Evolutionary conservation across 768 basidiomycete genomes (phyloP).

Genomic region (Tulasnella sp.): DNA sequence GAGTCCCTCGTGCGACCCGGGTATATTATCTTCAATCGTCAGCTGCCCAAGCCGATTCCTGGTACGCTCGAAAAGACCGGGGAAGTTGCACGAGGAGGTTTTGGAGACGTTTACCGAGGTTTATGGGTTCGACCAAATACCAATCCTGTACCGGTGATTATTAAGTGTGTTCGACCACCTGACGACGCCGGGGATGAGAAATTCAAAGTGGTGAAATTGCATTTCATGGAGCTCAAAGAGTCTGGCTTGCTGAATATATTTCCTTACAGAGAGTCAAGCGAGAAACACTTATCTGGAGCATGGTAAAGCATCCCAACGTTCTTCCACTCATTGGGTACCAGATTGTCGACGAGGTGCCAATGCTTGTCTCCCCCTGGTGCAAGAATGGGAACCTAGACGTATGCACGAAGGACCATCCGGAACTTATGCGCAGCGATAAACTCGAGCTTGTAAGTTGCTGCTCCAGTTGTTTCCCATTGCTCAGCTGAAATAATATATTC

Average conservation of each 20-base stretch:
- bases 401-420: not conserved
- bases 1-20: not conserved
- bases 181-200: not conserved
- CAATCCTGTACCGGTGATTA: not conserved
- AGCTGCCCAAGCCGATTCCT: not conserved
- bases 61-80: not conserved
- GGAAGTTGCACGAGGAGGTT: not conserved
- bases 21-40: not conserved
- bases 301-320: not conserved
- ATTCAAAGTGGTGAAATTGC: not conserved
- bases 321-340: not conserved
- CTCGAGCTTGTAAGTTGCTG: not conserved
- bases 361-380: not conserved
- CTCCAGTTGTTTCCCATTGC: not conserved
- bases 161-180: not conserved
- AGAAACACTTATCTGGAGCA: not conserved
- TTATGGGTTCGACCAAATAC: not conserved
- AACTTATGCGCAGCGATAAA: not conserved
- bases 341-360: not conserved
- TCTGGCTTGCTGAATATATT: not conserved
- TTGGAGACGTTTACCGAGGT: not conserved
- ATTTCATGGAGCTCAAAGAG: not conserved
- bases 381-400: not conserved
- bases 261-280: not conserved
- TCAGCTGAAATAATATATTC: not conserved